Conservation (phyloP, 2,329 filamentous ascomycete genomes). For the Calonectria montana region DNA sequence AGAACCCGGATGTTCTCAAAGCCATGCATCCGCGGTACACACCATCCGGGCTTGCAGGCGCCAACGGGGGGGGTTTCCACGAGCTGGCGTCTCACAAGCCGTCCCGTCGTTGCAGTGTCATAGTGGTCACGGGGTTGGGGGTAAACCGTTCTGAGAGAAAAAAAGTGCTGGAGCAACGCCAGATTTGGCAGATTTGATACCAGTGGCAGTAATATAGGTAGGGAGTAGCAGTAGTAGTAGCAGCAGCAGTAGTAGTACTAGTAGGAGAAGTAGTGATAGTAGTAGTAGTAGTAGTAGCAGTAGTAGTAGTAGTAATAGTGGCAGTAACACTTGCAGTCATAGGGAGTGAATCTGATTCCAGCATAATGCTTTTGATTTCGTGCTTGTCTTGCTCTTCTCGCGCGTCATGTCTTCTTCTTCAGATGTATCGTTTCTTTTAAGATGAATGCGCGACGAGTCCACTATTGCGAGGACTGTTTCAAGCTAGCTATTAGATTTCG, state of each 20-base stretch:
- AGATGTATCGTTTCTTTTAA: constrained; percentile 39
- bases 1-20: not conserved
- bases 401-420: constrained; percentile 37
- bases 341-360: constrained; percentile 29
- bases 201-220: no score
- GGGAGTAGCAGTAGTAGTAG: no score
- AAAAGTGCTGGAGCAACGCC: not conserved
- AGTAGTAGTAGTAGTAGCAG: not conserved
- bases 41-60: constrained; percentile 4
- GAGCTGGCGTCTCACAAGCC: not conserved
- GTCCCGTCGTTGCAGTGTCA: constrained; percentile 3
- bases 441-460: constrained; percentile 40
- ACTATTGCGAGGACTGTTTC: constrained; percentile 48
- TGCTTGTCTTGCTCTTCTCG: constrained; percentile 46
- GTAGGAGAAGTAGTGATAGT: no score
- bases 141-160: not conserved
- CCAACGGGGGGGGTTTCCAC: not conserved
- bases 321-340: constrained; percentile 18
- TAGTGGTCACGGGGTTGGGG: constrained; percentile 3
- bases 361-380: constrained; percentile 48
- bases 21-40: not conserved
- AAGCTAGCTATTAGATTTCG: constrained; percentile 52
- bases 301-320: not conserved
- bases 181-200: not conserved
- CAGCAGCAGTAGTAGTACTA: no score